Evolutionary conservation across 257 asterid species (phyloP), one percentile per base, ranked within the genome.

Genomic region (Petrea volubilis): DNA sequence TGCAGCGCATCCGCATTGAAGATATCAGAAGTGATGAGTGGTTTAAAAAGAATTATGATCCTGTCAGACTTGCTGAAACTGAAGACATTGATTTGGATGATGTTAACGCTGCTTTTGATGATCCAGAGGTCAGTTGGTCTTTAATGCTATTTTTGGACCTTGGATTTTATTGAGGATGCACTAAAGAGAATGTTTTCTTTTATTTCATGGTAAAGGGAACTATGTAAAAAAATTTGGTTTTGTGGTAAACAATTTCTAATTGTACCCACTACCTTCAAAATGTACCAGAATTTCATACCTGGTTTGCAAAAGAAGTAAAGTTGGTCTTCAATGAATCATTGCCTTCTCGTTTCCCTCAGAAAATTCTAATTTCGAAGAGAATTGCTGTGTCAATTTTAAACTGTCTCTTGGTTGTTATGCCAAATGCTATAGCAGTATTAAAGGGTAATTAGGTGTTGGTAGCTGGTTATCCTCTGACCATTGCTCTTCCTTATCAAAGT

Each of bases 61-160:
- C 98, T 34, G 92, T 82, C 47, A 85, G 75, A 62, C 80, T 82
- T 79, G 69, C 91, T 40, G 98, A 92, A 85, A 78, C 72, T 68
- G 99, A 92, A 88, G 99, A 85, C 61, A 80, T 92, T 79, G 90
- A 95, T 80, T 79, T 95, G 75, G 98, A 95, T 82, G 99, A 95
- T 81, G 81, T 95, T 34, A 87, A 95, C 88, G 97, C 98, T 68
- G 99, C 94, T 77, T 95, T 95, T 81, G 96, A 92, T 82, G 97
- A 91, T 84, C 81, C 89, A 29, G 99, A 95, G 98, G 98, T 95
- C 72, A 84, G 96, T 81, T 27, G 33, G 47, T 40, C 46, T 61
- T 64, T 17, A 10, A 21, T 60, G 17, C 49, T 67, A 12, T 64
- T 5, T 57, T 58, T 53, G 34, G 53, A 40, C 59, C 41, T 74